Percentiles rank a stretch among this genome's conserved stretches.
Evolutionary conservation across 495 filamentous ascomycete genomes (phyloP).

Genomic region (Penicillium antarcticum): DNA sequence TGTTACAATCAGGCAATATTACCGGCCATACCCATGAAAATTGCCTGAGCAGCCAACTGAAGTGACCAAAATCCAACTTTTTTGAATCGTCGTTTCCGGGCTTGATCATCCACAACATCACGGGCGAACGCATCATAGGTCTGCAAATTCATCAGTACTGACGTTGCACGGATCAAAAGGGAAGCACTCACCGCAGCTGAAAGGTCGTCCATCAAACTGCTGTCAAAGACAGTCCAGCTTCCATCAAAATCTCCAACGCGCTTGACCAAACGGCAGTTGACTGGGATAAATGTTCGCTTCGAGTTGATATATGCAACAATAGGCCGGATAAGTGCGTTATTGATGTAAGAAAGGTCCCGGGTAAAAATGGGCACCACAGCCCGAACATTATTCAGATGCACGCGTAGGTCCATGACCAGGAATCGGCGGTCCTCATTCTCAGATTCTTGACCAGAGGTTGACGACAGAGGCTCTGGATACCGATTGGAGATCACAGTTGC

Average conservation of each 20-base stretch:
- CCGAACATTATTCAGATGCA: slow-evolving; percentile 88
- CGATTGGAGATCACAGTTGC: slow-evolving; percentile 79
- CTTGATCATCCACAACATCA: slow-evolving; percentile 82
- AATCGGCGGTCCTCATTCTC: slow-evolving; percentile 59
- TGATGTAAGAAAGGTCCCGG: slow-evolving; percentile 86
- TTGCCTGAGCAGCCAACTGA: slow-evolving; percentile 84
- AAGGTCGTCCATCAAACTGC: slow-evolving; percentile 92
- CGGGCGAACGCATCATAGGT: slow-evolving; percentile 89
- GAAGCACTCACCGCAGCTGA: slow-evolving; percentile 66
- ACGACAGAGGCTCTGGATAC: slow-evolving; percentile 26
- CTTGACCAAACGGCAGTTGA: slow-evolving; percentile 93
- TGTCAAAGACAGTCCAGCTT: slow-evolving; percentile 92
- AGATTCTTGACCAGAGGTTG: slow-evolving; percentile 3
- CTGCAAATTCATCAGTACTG: slow-evolving; percentile 31
- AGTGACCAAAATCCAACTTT: slow-evolving; percentile 97
- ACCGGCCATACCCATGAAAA: slow-evolving; percentile 92
- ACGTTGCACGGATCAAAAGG: neutral
- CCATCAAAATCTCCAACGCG: slow-evolving; percentile 85
- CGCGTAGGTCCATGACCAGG: slow-evolving; percentile 81
- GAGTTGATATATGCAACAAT: slow-evolving; percentile 99
- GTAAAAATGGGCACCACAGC: slow-evolving; percentile 91
- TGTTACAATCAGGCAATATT: slow-evolving; percentile 60
- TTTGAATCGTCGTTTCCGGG: slow-evolving; percentile 80
- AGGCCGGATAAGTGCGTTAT: slow-evolving; percentile 88
- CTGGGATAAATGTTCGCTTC: slow-evolving; percentile 86